Evolutionary conservation across 495 filamentous ascomycete species (phyloP).

Genomic region (Aspergillus mulundensis): DNA sequence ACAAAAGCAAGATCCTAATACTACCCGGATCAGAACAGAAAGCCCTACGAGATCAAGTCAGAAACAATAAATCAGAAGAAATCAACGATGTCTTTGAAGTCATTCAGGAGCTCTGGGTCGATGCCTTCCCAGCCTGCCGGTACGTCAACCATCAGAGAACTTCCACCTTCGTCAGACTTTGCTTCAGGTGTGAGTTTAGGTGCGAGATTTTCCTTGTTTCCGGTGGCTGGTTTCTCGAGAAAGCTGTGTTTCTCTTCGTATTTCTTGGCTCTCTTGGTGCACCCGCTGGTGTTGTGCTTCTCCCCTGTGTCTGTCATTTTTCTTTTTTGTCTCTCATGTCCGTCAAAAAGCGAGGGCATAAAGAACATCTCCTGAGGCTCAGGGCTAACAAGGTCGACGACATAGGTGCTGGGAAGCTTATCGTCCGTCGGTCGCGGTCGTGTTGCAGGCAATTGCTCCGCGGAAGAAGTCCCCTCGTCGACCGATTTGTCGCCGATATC

Average conservation of each 20-base stretch:
- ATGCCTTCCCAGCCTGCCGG: slow-evolving; percentile 31
- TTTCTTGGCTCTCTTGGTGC: neutral
- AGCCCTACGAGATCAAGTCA: neutral
- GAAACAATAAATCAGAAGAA: slow-evolving; percentile 26
- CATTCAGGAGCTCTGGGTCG: slow-evolving; percentile 30
- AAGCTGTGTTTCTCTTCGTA: neutral
- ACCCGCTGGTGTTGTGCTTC: neutral
- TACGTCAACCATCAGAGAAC: neutral
- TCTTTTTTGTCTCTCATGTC: neutral
- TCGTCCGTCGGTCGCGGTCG: neutral
- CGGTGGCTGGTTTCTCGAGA: no score
- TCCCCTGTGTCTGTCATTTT: neutral
- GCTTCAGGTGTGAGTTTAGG: neutral
- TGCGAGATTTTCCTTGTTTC: neutral
- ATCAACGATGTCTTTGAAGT: slow-evolving; percentile 39
- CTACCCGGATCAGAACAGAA: no score
- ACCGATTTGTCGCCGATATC: neutral
- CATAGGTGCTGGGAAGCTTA: neutral
- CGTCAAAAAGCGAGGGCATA: neutral
- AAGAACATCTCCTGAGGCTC: neutral
- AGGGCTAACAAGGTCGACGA: neutral
- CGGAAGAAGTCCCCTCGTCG: neutral
- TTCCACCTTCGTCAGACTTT: neutral
- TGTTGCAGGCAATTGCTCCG: neutral
- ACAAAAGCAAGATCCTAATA: neutral